Evolutionary conservation across 2,329 filamentous ascomycete species (phyloP).

Genomic region (Colletotrichum phormii): DNA sequence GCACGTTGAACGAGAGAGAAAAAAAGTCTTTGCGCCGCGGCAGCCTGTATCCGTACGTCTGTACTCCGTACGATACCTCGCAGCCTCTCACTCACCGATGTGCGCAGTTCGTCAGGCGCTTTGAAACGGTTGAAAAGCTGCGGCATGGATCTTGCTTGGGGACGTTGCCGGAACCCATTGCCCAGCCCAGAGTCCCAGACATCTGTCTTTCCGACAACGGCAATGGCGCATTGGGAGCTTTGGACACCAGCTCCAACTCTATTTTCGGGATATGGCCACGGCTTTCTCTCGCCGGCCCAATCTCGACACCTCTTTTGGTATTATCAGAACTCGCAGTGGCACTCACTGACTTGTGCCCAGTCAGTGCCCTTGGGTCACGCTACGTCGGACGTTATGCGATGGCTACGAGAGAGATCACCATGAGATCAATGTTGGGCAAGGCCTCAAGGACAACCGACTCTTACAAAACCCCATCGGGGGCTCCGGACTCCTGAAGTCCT

Average conservation of each 20-base stretch:
- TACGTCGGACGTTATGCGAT: conserved; percentile 22
- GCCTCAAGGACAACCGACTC: background rate
- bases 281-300: background rate
- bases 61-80: background rate
- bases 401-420: background rate
- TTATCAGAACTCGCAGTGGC: background rate
- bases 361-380: conserved; percentile 23
- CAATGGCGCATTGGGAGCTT: conserved; percentile 25
- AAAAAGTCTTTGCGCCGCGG: conserved; percentile 11
- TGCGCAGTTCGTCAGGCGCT: background rate
- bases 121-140: conserved; percentile 31
- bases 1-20: conserved; percentile 1
- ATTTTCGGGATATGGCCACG: conserved; percentile 3
- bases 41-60: background rate
- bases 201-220: conserved; percentile 14
- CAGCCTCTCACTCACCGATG: background rate
- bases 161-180: background rate
- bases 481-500: background rate
- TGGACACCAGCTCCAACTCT: conserved; percentile 36
- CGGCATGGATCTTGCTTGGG: conserved; percentile 21
- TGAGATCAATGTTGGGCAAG: background rate
- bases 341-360: conserved; percentile 4
- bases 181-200: conserved; percentile 7
- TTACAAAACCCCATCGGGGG: conserved; percentile 7
- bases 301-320: background rate